phyloP scores from a whole-genome alignment of 768 basidiomycete genomes.

The Boletus edulis region DNA sequence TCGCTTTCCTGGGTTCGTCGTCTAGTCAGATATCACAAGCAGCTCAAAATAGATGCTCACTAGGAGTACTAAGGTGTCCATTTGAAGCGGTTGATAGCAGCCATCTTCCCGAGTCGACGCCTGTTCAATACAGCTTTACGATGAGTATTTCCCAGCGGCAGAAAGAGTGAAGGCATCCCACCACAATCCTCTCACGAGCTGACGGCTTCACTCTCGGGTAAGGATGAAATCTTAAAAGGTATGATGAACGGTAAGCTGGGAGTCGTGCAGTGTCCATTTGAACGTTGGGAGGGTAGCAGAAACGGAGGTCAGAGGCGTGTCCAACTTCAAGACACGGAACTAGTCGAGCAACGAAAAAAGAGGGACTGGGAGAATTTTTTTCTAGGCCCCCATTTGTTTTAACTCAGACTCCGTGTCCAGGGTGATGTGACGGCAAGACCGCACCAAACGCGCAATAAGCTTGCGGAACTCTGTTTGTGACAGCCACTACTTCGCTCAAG shows the following conservation, averaged over 20 bases:
- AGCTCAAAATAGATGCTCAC: conserved; percentile 6
- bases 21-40: background rate
- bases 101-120: background rate
- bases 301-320: background rate
- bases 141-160: conserved; percentile 10
- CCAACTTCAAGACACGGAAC: conserved; percentile 1
- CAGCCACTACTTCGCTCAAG: conserved; percentile 6
- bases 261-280: conserved; percentile 17
- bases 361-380: background rate
- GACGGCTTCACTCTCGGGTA: conserved; percentile 25
- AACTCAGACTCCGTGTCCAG: conserved; percentile 22
- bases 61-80: background rate
- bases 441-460: conserved; percentile 22
- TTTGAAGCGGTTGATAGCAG: background rate
- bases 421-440: conserved; percentile 27
- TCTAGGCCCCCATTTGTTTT: conserved; percentile 11
- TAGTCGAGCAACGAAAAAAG: conserved; percentile 1
- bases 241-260: conserved; percentile 28
- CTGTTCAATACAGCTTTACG: conserved; percentile 7
- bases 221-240: conserved; percentile 29
- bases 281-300: background rate
- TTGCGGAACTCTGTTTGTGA: conserved; percentile 17
- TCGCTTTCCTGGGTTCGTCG: conserved; percentile 10
- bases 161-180: conserved; percentile 5
- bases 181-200: conserved; percentile 25